phyloP scores from a whole-genome alignment of 768 basidiomycete genomes.

The Hericium rajendrae region DNA sequence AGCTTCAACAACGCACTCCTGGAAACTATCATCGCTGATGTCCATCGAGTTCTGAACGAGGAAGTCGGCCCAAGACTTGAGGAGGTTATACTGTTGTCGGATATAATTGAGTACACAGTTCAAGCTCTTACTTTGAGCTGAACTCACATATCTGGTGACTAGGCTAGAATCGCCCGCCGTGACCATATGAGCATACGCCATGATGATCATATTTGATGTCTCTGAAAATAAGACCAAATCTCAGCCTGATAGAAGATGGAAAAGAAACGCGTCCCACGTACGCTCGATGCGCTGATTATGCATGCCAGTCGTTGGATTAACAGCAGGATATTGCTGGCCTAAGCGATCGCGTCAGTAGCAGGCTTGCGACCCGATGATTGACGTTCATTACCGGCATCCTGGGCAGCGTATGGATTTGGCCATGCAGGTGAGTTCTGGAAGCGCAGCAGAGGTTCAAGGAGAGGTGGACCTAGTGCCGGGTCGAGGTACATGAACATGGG shows the following conservation, averaged over 20 bases:
- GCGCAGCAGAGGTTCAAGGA: conserved; percentile 10
- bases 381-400: conserved; percentile 8
- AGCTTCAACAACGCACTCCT: background rate
- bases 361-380: background rate
- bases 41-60: background rate
- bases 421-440: conserved; percentile 1
- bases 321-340: conserved; percentile 1
- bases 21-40: background rate
- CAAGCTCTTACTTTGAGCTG: too few relatives aligned
- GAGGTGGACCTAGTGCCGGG: conserved; percentile 1
- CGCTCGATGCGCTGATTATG: conserved; percentile 10
- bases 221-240: background rate
- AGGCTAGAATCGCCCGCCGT: too few relatives aligned
- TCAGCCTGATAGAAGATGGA: too few relatives aligned
- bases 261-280: background rate
- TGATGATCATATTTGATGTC: conserved; percentile 12
- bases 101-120: background rate
- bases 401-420: conserved; percentile 2
- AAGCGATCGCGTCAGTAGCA: too few relatives aligned
- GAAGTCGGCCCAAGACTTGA: conserved; percentile 6
- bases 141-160: too few relatives aligned
- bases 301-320: background rate
- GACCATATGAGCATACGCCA: conserved; percentile 6
- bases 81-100: conserved; percentile 1
- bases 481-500: conserved; percentile 11